Conservation (phyloP, 495 filamentous ascomycete species). For the Oleoguttula mirabilis region DNA sequence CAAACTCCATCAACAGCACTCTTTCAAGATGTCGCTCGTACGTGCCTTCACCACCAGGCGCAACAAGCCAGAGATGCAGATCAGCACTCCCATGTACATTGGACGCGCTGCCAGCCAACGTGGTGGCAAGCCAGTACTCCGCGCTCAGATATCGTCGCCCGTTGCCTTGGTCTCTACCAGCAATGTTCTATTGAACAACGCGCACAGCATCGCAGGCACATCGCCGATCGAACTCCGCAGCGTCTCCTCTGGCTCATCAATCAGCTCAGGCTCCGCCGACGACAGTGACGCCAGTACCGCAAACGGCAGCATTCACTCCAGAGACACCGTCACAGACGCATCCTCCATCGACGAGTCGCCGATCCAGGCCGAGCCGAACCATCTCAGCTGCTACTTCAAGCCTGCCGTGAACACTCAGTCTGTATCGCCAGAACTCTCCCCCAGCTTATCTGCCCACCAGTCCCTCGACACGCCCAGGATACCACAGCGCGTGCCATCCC, state of each 20-base stretch:
- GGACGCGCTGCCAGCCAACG: constrained; percentile 20
- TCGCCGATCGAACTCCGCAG: constrained; percentile 26
- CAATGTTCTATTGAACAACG: constrained; percentile 90
- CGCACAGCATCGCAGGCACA: constrained; percentile 47
- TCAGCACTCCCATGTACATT: constrained; percentile 14
- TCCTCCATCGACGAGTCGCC: constrained; percentile 52
- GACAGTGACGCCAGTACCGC: constrained; percentile 19
- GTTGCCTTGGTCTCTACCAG: constrained; percentile 84
- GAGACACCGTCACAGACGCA: constrained; percentile 59
- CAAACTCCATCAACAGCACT: no score
- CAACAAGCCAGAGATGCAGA: constrained; percentile 18
- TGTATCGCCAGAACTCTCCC: constrained; percentile 17
- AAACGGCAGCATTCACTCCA: constrained; percentile 35
- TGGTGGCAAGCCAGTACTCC: constrained; percentile 12
- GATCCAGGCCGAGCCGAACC: constrained; percentile 47
- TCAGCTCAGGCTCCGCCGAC: constrained; percentile 37
- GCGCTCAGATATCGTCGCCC: constrained; percentile 67
- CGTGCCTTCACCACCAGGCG: constrained; percentile 20
- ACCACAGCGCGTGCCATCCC: constrained; percentile 64
- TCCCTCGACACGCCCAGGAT: constrained; percentile 44
- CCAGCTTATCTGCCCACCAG: background rate
- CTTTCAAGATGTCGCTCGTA: constrained; percentile 17
- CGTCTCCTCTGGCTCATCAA: constrained; percentile 40
- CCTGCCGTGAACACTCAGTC: constrained; percentile 35
- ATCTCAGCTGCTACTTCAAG: constrained; percentile 69